A percentile compares a stretch with the other conserved stretches of the same genome.
Conservation (phyloP, 371 early-diverging fungal species). For the Batkoa obscura region DNA sequence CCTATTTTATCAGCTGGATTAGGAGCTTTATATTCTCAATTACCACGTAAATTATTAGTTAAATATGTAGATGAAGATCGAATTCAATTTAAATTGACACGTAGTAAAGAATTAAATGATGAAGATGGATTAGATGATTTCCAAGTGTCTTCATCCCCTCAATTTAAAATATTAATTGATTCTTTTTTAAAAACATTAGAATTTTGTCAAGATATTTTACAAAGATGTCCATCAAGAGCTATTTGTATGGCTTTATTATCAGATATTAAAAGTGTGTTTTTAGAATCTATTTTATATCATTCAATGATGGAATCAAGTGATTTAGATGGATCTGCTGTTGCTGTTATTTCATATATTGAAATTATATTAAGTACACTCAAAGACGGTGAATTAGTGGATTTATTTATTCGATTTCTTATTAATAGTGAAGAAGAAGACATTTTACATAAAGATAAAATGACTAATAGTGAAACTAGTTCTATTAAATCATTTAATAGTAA, state of each 20-base stretch:
- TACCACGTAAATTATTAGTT: constrained; percentile 60
- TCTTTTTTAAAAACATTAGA: constrained; percentile 54
- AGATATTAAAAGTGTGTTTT: constrained; percentile 50
- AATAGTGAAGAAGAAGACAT: constrained; percentile 29
- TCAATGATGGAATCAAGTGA: constrained; percentile 74
- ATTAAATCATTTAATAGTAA: not conserved
- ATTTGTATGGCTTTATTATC: constrained; percentile 40
- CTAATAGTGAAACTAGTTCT: not conserved
- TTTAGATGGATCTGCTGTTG: constrained; percentile 75
- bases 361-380: constrained; percentile 51
- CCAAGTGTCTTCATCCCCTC: constrained; percentile 28
- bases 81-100: constrained; percentile 22
- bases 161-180: constrained; percentile 54
- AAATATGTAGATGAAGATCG: constrained; percentile 16
- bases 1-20: constrained; percentile 66
- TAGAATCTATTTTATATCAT: constrained; percentile 72
- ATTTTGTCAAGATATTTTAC: constrained; percentile 70
- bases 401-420: constrained; percentile 56
- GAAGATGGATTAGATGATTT: constrained; percentile 12
- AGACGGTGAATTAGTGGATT: constrained; percentile 48
- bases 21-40: constrained; percentile 77
- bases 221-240: constrained; percentile 50
- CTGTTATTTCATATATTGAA: constrained; percentile 74
- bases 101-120: constrained; percentile 12
- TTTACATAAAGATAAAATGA: not conserved